Evolutionary conservation across 164 flowering plant species (phyloP).

Genomic region (Vitis rupestris): DNA sequence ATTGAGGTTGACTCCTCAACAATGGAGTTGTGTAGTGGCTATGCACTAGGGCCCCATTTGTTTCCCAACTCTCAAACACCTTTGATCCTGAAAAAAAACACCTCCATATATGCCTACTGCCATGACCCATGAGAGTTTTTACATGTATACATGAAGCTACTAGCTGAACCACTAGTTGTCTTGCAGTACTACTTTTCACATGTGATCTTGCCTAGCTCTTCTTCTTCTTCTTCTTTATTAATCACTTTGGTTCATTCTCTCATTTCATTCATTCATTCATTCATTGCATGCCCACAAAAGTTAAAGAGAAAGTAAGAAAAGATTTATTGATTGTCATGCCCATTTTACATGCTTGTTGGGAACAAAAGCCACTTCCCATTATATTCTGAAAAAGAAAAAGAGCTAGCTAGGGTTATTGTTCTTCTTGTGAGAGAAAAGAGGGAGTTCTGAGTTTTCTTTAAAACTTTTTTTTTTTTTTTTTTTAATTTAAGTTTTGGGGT

Average conservation of each 20-base stretch:
- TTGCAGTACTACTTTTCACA: slow-evolving; percentile 15
- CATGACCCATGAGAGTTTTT: no score
- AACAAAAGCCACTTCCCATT: slow-evolving; percentile 11
- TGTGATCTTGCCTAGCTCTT: slow-evolving; percentile 6
- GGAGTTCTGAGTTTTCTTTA: no score
- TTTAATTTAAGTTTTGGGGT: no score
- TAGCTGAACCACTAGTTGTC: slow-evolving; percentile 21
- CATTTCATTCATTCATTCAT: slow-evolving; percentile 1
- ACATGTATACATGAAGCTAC: slow-evolving; percentile 10
- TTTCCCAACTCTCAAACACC: slow-evolving; percentile 40
- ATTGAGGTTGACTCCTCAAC: slow-evolving; percentile 56
- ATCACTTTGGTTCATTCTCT: no score
- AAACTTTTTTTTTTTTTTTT: no score
- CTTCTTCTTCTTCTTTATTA: not conserved
- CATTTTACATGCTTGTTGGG: slow-evolving; percentile 16
- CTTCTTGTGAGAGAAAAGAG: no score
- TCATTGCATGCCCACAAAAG: slow-evolving; percentile 13
- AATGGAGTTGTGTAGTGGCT: slow-evolving; percentile 31
- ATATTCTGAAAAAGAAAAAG: slow-evolving; percentile 4
- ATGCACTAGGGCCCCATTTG: slow-evolving; percentile 42
- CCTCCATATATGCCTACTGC: no score
- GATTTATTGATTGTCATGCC: slow-evolving; percentile 4
- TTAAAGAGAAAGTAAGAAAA: not conserved
- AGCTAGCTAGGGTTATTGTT: not conserved
- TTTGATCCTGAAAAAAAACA: slow-evolving; percentile 14